Conservation (phyloP, 805 yeast genomes). For the Myxozyma udenii region DNA sequence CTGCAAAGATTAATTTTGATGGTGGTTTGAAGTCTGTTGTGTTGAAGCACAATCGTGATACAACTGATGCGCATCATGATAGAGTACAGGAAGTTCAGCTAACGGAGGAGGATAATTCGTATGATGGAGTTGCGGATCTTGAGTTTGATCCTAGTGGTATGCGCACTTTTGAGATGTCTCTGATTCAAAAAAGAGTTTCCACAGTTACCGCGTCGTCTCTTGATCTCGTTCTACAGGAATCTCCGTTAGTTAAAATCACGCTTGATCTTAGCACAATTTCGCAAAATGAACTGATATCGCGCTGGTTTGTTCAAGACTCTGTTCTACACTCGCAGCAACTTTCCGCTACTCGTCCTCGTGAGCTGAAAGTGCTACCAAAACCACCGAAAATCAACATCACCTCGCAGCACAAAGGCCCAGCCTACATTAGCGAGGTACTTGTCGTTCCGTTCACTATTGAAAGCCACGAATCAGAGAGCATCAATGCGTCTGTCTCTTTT, state of each 20-base stretch:
- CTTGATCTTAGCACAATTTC: background rate
- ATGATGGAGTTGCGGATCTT: constrained; percentile 27
- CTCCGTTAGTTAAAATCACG: constrained; percentile 5
- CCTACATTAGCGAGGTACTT: constrained; percentile 20
- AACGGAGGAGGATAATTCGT: constrained; percentile 5
- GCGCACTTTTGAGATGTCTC: constrained; percentile 34
- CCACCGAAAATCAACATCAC: constrained; percentile 23
- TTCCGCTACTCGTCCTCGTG: constrained; percentile 7
- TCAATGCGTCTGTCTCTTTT: constrained; percentile 7
- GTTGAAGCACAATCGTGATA: constrained; percentile 14
- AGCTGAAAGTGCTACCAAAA: constrained; percentile 22
- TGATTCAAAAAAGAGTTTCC: constrained; percentile 33
- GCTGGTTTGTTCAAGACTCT: constrained; percentile 18
- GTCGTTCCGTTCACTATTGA: constrained; percentile 10
- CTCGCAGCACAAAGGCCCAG: constrained; percentile 18
- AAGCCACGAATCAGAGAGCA: constrained; percentile 20
- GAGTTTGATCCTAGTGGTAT: constrained; percentile 27
- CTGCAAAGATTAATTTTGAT: constrained; percentile 10
- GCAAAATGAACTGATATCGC: constrained; percentile 5
- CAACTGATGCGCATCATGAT: background rate
- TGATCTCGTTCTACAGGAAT: constrained; percentile 21
- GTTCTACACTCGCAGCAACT: constrained; percentile 9
- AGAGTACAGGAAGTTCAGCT: constrained; percentile 5
- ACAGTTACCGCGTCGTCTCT: constrained; percentile 29
- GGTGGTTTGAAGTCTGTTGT: constrained; percentile 18